Percentiles rank a stretch among this genome's conserved stretches.
Evolutionary conservation across 768 basidiomycete species (phyloP).

Genomic region (Rhizopogon vinicolor): DNA sequence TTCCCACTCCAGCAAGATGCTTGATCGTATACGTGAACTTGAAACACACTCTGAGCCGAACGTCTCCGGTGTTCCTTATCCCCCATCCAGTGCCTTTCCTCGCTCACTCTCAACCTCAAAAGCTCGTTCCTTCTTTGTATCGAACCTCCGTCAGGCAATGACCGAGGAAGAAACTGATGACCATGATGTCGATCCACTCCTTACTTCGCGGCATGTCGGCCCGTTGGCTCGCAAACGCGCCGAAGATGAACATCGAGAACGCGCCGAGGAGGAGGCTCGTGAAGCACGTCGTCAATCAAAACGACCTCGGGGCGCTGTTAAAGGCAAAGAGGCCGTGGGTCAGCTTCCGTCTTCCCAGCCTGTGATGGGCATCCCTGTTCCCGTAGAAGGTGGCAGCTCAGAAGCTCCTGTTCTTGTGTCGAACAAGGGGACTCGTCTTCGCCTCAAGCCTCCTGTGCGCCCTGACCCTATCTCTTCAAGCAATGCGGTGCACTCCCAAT

Average conservation of each 20-base stretch:
- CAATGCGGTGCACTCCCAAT: constrained; percentile 18
- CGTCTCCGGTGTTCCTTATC: constrained; percentile 28
- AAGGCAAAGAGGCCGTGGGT: constrained; percentile 33
- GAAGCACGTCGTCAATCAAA: constrained; percentile 33
- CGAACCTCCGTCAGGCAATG: constrained; percentile 45
- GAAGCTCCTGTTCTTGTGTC: constrained; percentile 35
- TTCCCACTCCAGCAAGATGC: constrained; percentile 36
- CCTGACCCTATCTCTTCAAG: constrained; percentile 16
- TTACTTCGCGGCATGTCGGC: constrained; percentile 41
- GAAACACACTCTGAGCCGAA: constrained; percentile 37
- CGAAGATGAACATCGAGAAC: constrained; percentile 38
- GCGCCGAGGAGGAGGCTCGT: constrained; percentile 42
- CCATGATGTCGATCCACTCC: constrained; percentile 40
- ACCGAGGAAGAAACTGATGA: constrained; percentile 41
- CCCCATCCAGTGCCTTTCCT: constrained; percentile 43
- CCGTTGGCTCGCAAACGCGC: constrained; percentile 39
- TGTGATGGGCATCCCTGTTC: constrained; percentile 18
- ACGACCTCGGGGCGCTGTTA: constrained; percentile 28
- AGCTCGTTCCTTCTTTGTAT: constrained; percentile 40
- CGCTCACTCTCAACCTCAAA: constrained; percentile 41
- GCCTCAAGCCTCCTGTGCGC: constrained; percentile 42
- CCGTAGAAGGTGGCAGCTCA: constrained; percentile 10
- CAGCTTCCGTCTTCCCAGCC: constrained; percentile 17
- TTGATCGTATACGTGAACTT: constrained; percentile 60
- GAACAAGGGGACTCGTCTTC: constrained; percentile 42